Evolutionary conservation across 352 stramenopile genomes (phyloP).

Genomic region (Pythium oligandrum): DNA sequence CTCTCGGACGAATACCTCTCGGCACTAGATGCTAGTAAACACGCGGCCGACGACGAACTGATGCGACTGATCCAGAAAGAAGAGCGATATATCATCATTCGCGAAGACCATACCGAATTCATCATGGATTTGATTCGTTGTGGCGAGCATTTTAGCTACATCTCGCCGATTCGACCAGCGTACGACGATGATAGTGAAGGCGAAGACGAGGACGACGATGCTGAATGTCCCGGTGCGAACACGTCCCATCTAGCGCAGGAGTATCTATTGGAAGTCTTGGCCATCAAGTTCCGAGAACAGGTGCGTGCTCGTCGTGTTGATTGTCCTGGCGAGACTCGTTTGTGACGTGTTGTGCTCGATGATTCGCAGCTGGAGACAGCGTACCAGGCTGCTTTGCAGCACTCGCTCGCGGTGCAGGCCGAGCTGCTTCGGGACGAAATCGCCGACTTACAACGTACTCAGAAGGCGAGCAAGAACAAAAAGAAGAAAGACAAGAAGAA

Average conservation of each 20-base stretch:
- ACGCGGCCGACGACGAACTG: slow-evolving; percentile 30
- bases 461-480: slow-evolving; percentile 57
- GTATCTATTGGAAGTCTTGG: slow-evolving; percentile 72
- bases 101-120: slow-evolving; percentile 73
- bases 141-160: slow-evolving; percentile 66
- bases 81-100: slow-evolving; percentile 82
- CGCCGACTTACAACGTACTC: slow-evolving; percentile 53
- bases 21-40: not conserved
- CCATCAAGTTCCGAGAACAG: slow-evolving; percentile 78
- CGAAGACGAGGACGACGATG: slow-evolving; percentile 57
- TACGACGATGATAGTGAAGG: slow-evolving; percentile 23
- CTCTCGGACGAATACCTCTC: not conserved
- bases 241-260: slow-evolving; percentile 73
- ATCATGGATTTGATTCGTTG: slow-evolving; percentile 80
- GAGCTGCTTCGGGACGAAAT: slow-evolving; percentile 73
- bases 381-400: slow-evolving; percentile 73
- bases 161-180: slow-evolving; percentile 32
- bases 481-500: slow-evolving; percentile 81
- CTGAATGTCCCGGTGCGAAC: slow-evolving; percentile 66
- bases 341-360: not conserved
- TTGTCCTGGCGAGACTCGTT: no score
- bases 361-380: slow-evolving; percentile 52
- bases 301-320: slow-evolving; percentile 14
- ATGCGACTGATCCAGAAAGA: slow-evolving; percentile 75
- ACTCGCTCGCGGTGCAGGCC: slow-evolving; percentile 67